Conservation (phyloP, 2,329 filamentous ascomycete genomes). For the Trichoderma sp. region DNA sequence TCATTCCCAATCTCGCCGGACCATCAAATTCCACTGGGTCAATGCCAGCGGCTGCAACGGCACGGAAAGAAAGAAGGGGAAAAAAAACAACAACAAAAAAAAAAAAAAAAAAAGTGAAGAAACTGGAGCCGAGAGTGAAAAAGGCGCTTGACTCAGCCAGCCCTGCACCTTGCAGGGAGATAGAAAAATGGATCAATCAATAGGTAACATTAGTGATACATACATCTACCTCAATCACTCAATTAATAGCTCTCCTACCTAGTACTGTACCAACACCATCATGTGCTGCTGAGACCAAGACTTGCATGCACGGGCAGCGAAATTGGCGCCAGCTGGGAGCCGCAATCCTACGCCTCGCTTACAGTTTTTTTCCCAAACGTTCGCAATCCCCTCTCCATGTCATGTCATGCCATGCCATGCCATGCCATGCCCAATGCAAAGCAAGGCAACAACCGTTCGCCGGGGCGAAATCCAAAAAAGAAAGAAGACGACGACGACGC, state of each 20-base stretch:
- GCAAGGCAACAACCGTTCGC: background rate
- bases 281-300: background rate
- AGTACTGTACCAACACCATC: background rate
- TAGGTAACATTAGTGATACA: no score
- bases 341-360: slow-evolving; percentile 7
- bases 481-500: background rate
- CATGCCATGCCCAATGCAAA: background rate
- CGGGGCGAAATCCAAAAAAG: background rate
- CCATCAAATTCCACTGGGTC: background rate
- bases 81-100: background rate
- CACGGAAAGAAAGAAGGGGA: background rate
- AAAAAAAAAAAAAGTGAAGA: background rate
- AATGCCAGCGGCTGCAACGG: background rate
- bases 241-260: no score
- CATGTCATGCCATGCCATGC: background rate
- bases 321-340: background rate
- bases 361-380: background rate
- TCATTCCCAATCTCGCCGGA: slow-evolving; percentile 2
- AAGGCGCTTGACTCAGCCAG: background rate
- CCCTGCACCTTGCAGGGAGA: no score
- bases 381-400: background rate
- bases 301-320: background rate
- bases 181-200: no score
- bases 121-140: background rate
- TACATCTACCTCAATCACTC: no score